Evolutionary conservation across 495 filamentous ascomycete species (phyloP), one percentile per base, ranked within the genome.

Genomic region (Aspergillus conjunctus): DNA sequence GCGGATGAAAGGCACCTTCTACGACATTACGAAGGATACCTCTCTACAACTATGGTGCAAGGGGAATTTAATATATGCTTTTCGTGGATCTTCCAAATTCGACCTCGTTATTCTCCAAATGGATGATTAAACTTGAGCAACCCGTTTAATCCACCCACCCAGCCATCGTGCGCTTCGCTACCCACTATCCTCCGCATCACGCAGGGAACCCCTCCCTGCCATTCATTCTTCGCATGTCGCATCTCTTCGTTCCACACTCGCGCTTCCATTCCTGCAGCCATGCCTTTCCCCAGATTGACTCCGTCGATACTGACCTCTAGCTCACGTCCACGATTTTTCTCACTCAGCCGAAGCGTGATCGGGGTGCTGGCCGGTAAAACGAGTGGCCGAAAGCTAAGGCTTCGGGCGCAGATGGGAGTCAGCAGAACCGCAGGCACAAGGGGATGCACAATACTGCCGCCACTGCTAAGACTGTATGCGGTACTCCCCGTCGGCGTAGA

Each of bases 101-200:
- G 26, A 26, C 26, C 26, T 5, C 26, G 65, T 56, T 88, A 81
- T 68, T 96, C 91, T 0, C 94, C 94, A 79, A 98, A 97, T 3
- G 95, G 92, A 77, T 97, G 89, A 71, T 98, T 98, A 67, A 98
- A 98, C 77, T 98, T 98, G 67, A 98, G 77, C 66, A 98, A 70
- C 51, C 91, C 91, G 74, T 97, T 98, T 73, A 98, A 73, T 7
- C 95, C 94, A 1, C 93, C 94, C 15, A 98, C 94, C 95, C 95
- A 98, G 14, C 91, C 91, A 71, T 98, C 94, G 63, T 88, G 86
- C 21, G 81, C 75, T 62, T 89, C 87, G 9, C 75, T 75, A 3
- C 84, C 83, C 15, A 73, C 69, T 39, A 73, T 73, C 64, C 81
- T 69, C 41, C 81, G 74, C 76, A 84, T 82, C 20, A 85, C 77